Evolutionary conservation across 768 basidiomycete species (phyloP).

Genomic region (Termitomyces titanicus): DNA sequence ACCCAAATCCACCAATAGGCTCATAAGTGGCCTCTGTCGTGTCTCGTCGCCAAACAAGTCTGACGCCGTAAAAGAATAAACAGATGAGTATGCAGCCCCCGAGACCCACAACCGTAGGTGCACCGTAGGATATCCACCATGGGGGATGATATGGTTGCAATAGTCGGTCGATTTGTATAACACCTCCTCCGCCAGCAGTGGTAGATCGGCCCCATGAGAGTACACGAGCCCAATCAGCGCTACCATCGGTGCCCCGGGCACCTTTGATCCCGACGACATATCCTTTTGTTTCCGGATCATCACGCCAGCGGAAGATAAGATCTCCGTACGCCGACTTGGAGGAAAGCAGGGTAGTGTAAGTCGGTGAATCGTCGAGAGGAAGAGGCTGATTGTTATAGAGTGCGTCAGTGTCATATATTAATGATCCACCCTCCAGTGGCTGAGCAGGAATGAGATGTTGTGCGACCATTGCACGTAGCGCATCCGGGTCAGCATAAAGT

Average conservation of each 20-base stretch:
- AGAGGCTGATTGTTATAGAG: slow-evolving; percentile 73
- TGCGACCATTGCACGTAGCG: slow-evolving; percentile 56
- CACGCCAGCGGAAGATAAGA: slow-evolving; percentile 64
- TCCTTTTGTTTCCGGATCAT: slow-evolving; percentile 42
- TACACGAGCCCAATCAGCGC: slow-evolving; percentile 62
- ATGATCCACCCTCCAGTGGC: slow-evolving; percentile 18
- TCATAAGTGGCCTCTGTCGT: slow-evolving; percentile 87
- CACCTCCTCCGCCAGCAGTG: slow-evolving; percentile 70
- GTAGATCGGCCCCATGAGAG: slow-evolving; percentile 77
- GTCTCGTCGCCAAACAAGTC: slow-evolving; percentile 68
- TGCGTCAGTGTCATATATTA: slow-evolving; percentile 25
- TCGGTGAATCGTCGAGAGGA: slow-evolving; percentile 61
- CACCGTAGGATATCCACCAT: slow-evolving; percentile 79
- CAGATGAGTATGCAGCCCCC: slow-evolving; percentile 61
- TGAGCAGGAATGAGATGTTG: slow-evolving; percentile 72
- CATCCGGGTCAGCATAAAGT: slow-evolving; percentile 54
- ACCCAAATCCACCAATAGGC: slow-evolving; percentile 77
- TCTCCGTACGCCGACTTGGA: slow-evolving; percentile 68
- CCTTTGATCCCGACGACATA: slow-evolving; percentile 73
- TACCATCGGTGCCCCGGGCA: slow-evolving; percentile 60
- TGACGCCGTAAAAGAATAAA: slow-evolving; percentile 70
- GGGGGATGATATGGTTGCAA: slow-evolving; percentile 83
- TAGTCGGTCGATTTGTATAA: slow-evolving; percentile 82
- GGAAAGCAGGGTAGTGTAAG: slow-evolving; percentile 79
- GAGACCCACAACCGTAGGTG: slow-evolving; percentile 57